A percentile compares a stretch with the other conserved stretches of the same genome.
These are phyloP conservation scores for Apiospora marii DNA, from an alignment of 2,329 filamentous ascomycete genomes.

Conservation along the genomic window DNA sequence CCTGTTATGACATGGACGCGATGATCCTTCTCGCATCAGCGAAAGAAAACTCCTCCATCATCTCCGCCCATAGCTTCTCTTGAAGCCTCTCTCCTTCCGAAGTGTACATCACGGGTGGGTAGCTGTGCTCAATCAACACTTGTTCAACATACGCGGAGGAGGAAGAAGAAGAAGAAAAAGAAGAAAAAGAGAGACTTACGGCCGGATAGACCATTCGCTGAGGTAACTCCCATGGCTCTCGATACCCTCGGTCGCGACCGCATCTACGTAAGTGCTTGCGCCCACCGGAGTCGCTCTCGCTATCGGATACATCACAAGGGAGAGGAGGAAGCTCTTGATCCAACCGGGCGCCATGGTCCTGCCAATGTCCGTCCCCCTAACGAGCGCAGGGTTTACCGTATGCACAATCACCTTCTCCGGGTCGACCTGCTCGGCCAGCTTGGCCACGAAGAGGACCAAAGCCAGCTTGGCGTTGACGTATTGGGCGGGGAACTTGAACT, in stretches of 20 bases:
- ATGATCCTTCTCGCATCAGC: background rate
- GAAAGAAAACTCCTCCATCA: conserved; percentile 18
- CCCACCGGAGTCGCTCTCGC: conserved; percentile 9
- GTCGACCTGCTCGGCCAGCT: conserved; percentile 10
- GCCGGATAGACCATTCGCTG: conserved; percentile 15
- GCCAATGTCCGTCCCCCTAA: conserved; percentile 2
- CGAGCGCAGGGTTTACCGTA: background rate
- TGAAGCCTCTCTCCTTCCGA: background rate
- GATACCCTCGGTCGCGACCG: background rate
- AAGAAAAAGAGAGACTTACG: background rate
- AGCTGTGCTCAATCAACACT: background rate
- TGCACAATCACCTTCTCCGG: conserved; percentile 13
- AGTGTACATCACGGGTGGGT: conserved; percentile 15
- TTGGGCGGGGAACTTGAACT: conserved; percentile 41
- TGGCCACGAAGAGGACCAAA: conserved; percentile 1
- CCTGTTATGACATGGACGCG: background rate
- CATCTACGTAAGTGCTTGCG: conserved; percentile 22
- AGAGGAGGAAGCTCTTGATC: conserved; percentile 11
- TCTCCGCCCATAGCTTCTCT: conserved; percentile 9
- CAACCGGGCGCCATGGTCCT: background rate
- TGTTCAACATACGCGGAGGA: background rate
- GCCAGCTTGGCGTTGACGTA: conserved; percentile 1
- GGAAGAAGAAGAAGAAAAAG: background rate
- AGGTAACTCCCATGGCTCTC: conserved; percentile 22
- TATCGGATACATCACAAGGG: conserved; percentile 22